A percentile compares a stretch with the other conserved stretches of the same genome.
These are phyloP conservation scores for Colletotrichum camelliae DNA, from an alignment of 2,329 filamentous ascomycete species.

Conservation along the genomic window DNA sequence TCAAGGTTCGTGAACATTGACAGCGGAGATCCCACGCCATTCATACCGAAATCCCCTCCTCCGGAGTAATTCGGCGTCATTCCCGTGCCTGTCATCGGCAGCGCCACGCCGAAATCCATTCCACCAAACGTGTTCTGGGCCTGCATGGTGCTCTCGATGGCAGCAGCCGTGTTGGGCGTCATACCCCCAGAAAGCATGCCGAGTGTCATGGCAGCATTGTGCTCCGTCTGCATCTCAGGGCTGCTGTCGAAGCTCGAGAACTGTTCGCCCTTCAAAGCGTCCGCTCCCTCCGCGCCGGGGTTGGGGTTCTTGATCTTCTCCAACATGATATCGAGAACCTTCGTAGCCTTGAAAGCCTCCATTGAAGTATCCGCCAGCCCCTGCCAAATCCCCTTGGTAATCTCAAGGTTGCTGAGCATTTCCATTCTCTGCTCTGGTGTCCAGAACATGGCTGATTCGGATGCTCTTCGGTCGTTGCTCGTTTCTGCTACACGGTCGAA, in stretches of 20 bases:
- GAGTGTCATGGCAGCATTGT: slow-evolving; percentile 46
- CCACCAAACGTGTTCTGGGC: slow-evolving; percentile 47
- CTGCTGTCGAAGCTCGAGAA: slow-evolving; percentile 29
- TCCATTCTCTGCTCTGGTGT: slow-evolving; percentile 67
- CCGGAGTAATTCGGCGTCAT: slow-evolving; percentile 42
- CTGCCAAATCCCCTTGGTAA: slow-evolving; percentile 80
- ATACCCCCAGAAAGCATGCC: slow-evolving; percentile 46
- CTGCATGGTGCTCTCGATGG: slow-evolving; percentile 34
- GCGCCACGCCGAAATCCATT: slow-evolving; percentile 47
- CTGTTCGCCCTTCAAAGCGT: slow-evolving; percentile 24
- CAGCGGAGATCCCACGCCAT: slow-evolving; percentile 50
- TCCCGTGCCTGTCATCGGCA: slow-evolving; percentile 32
- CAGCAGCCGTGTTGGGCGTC: slow-evolving; percentile 32
- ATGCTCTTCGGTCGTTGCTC: slow-evolving; percentile 42
- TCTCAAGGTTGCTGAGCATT: slow-evolving; percentile 78
- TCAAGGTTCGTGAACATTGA: slow-evolving; percentile 56
- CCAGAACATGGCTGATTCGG: slow-evolving; percentile 59
- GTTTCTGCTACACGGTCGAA: slow-evolving; percentile 62
- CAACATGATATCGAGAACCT: slow-evolving; percentile 83
- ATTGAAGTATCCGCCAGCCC: slow-evolving; percentile 78
- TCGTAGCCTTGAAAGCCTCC: slow-evolving; percentile 87
- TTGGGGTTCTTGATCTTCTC: slow-evolving; percentile 70
- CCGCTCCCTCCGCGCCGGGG: background rate
- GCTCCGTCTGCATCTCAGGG: slow-evolving; percentile 37
- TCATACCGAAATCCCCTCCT: slow-evolving; percentile 35